Evolutionary conservation across 2,329 filamentous ascomycete species (phyloP), one percentile per base, ranked within the genome.

Genomic region (Macrophomina pseudophaseolina): DNA sequence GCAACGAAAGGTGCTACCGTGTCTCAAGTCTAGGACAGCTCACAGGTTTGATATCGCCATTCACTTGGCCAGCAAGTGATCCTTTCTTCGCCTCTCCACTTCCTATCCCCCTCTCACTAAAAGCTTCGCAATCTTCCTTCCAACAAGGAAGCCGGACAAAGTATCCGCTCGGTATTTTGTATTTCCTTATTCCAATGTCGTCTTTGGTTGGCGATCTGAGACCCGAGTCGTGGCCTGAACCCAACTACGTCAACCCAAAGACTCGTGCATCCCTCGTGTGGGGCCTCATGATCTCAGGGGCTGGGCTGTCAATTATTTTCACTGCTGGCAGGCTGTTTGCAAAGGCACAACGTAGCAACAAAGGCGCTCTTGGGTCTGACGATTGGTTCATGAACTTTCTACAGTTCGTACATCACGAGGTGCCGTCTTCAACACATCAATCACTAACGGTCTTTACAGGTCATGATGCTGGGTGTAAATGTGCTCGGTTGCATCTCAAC

Each of bases 241-340:
- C 74, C 2, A 76, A 77, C 40, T 75, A 73, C 69, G 71, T 73
- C n/a, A 58, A 75, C 42, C 74, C 74, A 2, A 60, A 68, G 2
- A 76, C 71, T 1, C 68, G 70, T 3, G 64, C 68, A 5, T 69
- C 74, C 16, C 40, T 75, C 64, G 70, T 74, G 0, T 60, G 76
- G 67, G 73, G 68, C 1, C 35, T 75, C 14, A 63, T 70, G 14
- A 71, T 73, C n/a, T 70, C 74, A 6, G 69, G 67, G 3, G 68
- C 72, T 38, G 18, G 63, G 14, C 53, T 74, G 3, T 70, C 71
- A 5, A 28, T 64, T 2, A n/a, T 46, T 2, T 68, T 70, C 35
- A 64, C 42, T 16, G 30, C 38, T 3, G 60, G 58, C 14, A 52
- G 68, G 12, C 38, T 70, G 18, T 73, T 74, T 60, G 73, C 74